phyloP scores from a whole-genome alignment of 2,329 filamentous ascomycete species.

The Coniochaeta hoffmannii region DNA sequence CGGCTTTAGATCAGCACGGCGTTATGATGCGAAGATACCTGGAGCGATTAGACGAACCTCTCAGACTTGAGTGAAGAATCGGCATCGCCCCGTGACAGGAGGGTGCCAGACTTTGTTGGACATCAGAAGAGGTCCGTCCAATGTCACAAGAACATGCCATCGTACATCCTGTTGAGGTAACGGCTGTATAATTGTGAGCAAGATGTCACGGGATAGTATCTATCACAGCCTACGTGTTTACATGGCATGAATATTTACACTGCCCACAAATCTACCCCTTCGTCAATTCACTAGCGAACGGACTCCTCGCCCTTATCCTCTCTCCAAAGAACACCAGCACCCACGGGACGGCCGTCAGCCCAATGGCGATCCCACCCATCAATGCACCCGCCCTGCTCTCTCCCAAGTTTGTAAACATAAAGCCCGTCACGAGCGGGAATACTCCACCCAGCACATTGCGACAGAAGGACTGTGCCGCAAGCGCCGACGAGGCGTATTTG shows the following conservation, averaged over 20 bases:
- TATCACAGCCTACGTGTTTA: no score
- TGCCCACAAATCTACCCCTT: background rate
- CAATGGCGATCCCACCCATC: constrained; percentile 62
- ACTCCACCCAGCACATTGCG: constrained; percentile 75
- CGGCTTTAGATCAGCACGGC: background rate
- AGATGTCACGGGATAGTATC: no score
- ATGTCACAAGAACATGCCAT: no score
- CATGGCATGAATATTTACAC: no score
- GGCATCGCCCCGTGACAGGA: no score
- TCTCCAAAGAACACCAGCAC: constrained; percentile 73
- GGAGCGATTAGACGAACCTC: background rate
- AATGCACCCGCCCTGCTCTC: constrained; percentile 65
- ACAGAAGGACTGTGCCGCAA: constrained; percentile 81
- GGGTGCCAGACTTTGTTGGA: no score
- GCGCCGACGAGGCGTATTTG: constrained; percentile 73
- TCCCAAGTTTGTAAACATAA: constrained; percentile 67
- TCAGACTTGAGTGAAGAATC: background rate
- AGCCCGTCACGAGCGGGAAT: constrained; percentile 69
- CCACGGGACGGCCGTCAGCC: constrained; percentile 79
- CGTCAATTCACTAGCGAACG: constrained; percentile 56
- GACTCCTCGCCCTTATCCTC: constrained; percentile 66
- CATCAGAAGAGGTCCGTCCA: no score
- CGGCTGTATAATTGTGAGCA: no score
- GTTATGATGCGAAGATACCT: background rate
- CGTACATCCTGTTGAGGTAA: no score